Evolutionary conservation across 2,329 filamentous ascomycete genomes (phyloP), one percentile per base, ranked within the genome.

Genomic region (Ilyonectria destructans): DNA sequence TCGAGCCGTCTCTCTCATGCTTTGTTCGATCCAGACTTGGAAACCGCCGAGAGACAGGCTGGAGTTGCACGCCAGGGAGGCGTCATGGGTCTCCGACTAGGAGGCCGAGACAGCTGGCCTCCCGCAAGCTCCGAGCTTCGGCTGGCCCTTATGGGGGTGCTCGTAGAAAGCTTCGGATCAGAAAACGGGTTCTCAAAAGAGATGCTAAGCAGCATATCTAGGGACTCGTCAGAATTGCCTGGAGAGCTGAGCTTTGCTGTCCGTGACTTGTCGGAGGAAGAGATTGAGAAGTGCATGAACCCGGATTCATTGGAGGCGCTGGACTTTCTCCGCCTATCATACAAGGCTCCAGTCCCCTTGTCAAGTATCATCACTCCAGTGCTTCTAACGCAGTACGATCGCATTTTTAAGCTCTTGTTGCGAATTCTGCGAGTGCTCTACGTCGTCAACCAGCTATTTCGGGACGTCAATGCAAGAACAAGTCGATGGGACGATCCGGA

Each of bases 41-140:
- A 93, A 73, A 93, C 92, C 29, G 92, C 94, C 3, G 94, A 97
- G 77, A 87, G 92, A 49, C 89, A 89, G 57, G 84, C 88, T 19
- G 93, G 94, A 3, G 85, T 91, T 35, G 89, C 93, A 51, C 88
- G 91, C 9, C 89, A 89, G 52, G 91, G 93, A 56, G 88, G 91
- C 65, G 84, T 89, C 15, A 96, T 97, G 86, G 96, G 96, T 1
- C 85, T 98, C 46, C 92, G 95, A 46, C 85, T 98, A 1, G 93
- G 93, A n/a, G 90, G 89, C 2, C 89, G 94, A 74, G 90, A 93
- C 62, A 93, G 87, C 35, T 98, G 96, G 96, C 96, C 96, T 29
- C 96, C 96, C 5, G 95, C 95, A 26, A 97, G 93, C 79, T 98
- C 95, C 0, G 96, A 98, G 79, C 83, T 99, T n/a, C 90, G 95